Evolutionary conservation across 495 filamentous ascomycete species (phyloP).

Genomic region (Aspergillus conjunctus): DNA sequence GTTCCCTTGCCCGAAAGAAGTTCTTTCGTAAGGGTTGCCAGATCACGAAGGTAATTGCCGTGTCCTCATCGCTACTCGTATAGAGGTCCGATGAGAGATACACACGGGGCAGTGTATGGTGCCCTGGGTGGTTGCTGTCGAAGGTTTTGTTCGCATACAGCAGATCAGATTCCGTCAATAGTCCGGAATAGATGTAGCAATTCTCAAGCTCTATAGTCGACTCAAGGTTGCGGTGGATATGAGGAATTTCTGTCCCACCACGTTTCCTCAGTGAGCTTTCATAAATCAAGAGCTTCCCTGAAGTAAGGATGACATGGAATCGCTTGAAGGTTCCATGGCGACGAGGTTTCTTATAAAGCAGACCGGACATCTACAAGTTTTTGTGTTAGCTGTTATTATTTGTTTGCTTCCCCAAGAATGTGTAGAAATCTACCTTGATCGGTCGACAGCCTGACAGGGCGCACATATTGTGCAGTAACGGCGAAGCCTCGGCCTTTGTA

Average conservation of each 20-base stretch:
- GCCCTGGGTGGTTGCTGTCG: constrained; percentile 66
- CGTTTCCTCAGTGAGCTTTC: constrained; percentile 58
- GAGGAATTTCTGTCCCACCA: constrained; percentile 59
- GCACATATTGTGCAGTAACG: constrained; percentile 71
- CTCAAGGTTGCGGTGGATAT: constrained; percentile 66
- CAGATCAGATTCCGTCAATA: constrained; percentile 66
- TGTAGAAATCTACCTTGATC: constrained; percentile 51
- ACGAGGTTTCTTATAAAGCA: constrained; percentile 67
- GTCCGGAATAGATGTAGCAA: constrained; percentile 73
- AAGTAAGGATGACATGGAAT: constrained; percentile 63
- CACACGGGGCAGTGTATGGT: constrained; percentile 63
- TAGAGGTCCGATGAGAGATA: constrained; percentile 64
- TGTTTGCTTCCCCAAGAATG: not conserved
- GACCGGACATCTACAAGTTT: constrained; percentile 57
- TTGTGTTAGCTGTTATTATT: constrained; percentile 4
- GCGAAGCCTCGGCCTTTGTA: constrained; percentile 62
- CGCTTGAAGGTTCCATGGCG: constrained; percentile 64
- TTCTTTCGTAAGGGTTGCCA: constrained; percentile 67
- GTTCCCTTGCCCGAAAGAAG: constrained; percentile 58
- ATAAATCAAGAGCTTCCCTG: constrained; percentile 67
- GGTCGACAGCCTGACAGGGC: constrained; percentile 64
- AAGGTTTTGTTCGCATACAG: constrained; percentile 71
- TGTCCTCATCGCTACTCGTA: constrained; percentile 70
- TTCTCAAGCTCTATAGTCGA: constrained; percentile 61
- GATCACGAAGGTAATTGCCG: constrained; percentile 71